Conservation (phyloP, 1,284 basidiomycete genomes). For the Xerocomus nothofagi region DNA sequence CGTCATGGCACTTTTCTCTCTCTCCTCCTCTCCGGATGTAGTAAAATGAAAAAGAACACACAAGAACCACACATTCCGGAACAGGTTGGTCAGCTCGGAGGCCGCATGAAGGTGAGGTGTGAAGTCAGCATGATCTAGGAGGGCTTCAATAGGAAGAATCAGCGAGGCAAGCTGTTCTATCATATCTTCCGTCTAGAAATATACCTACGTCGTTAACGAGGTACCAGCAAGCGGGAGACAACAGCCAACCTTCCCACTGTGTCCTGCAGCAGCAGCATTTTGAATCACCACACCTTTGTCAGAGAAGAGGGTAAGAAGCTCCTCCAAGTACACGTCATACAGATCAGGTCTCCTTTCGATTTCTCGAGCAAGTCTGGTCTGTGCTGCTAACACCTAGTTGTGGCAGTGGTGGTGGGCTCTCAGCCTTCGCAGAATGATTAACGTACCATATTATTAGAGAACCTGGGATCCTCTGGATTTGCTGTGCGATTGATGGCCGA, state of each 20-base stretch:
- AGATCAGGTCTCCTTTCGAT: slow-evolving; percentile 70
- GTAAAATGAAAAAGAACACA: slow-evolving; percentile 83
- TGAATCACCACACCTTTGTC: slow-evolving; percentile 94
- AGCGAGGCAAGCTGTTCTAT: slow-evolving; percentile 84
- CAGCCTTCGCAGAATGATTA: background rate
- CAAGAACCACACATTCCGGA: slow-evolving; percentile 95
- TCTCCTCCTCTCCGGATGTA: slow-evolving; percentile 42
- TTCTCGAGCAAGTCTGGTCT: slow-evolving; percentile 83
- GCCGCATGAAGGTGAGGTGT: slow-evolving; percentile 61
- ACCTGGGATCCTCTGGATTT: slow-evolving; percentile 81
- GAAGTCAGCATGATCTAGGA: slow-evolving; percentile 78
- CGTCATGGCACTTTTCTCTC: slow-evolving; percentile 61
- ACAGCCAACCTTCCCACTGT: slow-evolving; percentile 57
- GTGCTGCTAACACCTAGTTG: slow-evolving; percentile 76
- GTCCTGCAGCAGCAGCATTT: slow-evolving; percentile 66
- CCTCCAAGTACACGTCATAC: slow-evolving; percentile 79
- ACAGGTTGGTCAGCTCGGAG: slow-evolving; percentile 73
- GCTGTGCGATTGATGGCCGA: slow-evolving; percentile 84
- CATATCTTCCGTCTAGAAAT: slow-evolving; percentile 76
- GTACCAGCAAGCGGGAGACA: slow-evolving; percentile 3
- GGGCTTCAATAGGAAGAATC: slow-evolving; percentile 86
- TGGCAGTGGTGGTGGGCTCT: background rate
- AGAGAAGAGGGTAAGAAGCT: slow-evolving; percentile 83
- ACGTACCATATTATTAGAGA: slow-evolving; percentile 80
- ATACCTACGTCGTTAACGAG: slow-evolving; percentile 11